These are phyloP conservation scores for Amesomyces nigricolor DNA, from an alignment of 2,329 filamentous ascomycete genomes.

Conservation along the genomic window DNA sequence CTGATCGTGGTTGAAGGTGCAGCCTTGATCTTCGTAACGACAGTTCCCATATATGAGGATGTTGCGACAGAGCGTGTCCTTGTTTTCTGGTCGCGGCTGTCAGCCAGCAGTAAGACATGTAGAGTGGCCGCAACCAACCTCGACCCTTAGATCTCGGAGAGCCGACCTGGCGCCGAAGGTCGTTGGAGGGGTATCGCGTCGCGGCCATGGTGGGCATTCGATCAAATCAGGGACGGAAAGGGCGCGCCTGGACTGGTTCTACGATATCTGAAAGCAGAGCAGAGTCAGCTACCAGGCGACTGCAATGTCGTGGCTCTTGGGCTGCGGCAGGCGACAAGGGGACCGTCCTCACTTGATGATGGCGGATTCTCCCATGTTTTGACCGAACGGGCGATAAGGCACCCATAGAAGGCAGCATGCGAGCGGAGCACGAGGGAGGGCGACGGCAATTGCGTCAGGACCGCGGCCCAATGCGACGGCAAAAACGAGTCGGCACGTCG, in stretches of 20 bases:
- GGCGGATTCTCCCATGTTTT: slow-evolving; percentile 45
- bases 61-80: slow-evolving; percentile 88
- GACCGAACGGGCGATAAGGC: slow-evolving; percentile 38
- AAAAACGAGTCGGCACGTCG: slow-evolving; percentile 1
- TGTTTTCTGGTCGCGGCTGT: slow-evolving; percentile 54
- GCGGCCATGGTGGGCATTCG: slow-evolving; percentile 38
- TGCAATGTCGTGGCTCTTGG: slow-evolving; percentile 9
- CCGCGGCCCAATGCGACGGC: slow-evolving; percentile 2
- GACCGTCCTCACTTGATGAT: slow-evolving; percentile 37
- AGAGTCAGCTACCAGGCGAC: slow-evolving; percentile 19
- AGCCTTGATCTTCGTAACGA: slow-evolving; percentile 85
- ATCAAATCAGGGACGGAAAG: slow-evolving; percentile 23
- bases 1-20: slow-evolving; percentile 82
- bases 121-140: slow-evolving; percentile 21
- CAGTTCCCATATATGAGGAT: slow-evolving; percentile 91
- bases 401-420: slow-evolving; percentile 36
- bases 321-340: background rate
- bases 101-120: slow-evolving; percentile 12
- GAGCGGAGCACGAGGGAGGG: slow-evolving; percentile 12
- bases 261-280: slow-evolving; percentile 36
- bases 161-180: slow-evolving; percentile 48
- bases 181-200: slow-evolving; percentile 41
- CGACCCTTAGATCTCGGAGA: slow-evolving; percentile 53
- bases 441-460: slow-evolving; percentile 12
- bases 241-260: slow-evolving; percentile 36